Evolutionary conservation across 768 basidiomycete genomes (phyloP).

Genomic region (Suillus decipiens): DNA sequence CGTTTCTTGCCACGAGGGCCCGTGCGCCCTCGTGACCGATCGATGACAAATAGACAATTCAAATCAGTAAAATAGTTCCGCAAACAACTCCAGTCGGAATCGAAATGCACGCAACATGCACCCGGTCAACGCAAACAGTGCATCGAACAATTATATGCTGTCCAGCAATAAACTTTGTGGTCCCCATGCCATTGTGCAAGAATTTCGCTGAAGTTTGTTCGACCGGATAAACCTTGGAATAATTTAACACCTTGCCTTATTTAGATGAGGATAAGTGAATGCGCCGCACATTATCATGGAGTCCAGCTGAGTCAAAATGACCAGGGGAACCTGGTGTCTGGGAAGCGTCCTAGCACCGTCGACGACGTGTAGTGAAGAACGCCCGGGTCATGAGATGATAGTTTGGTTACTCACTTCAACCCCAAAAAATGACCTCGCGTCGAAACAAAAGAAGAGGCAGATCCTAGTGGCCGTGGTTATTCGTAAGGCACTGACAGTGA

Average conservation of each 20-base stretch:
- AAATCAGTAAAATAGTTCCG: constrained; percentile 38
- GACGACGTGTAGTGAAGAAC: neutral
- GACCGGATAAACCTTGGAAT: constrained; percentile 17
- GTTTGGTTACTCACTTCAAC: neutral
- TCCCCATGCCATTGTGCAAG: neutral
- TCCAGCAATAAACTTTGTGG: neutral
- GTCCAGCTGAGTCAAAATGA: neutral
- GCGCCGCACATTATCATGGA: neutral
- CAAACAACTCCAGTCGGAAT: constrained; percentile 31
- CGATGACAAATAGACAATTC: constrained; percentile 9
- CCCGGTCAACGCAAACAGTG: constrained; percentile 17
- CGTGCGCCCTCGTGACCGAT: constrained; percentile 36
- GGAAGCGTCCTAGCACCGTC: neutral
- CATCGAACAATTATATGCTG: neutral
- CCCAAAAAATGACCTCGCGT: neutral
- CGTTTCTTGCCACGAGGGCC: constrained; percentile 42
- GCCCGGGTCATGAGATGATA: neutral
- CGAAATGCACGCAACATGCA: constrained; percentile 29
- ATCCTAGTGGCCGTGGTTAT: neutral
- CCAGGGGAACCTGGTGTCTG: neutral
- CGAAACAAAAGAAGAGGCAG: neutral
- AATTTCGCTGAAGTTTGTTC: neutral
- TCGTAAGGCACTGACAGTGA: neutral
- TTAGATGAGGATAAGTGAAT: constrained; percentile 33
- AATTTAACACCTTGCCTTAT: constrained; percentile 29